Conservation (phyloP, 129 eudicot genomes). For the Flaveria ramosissima region DNA sequence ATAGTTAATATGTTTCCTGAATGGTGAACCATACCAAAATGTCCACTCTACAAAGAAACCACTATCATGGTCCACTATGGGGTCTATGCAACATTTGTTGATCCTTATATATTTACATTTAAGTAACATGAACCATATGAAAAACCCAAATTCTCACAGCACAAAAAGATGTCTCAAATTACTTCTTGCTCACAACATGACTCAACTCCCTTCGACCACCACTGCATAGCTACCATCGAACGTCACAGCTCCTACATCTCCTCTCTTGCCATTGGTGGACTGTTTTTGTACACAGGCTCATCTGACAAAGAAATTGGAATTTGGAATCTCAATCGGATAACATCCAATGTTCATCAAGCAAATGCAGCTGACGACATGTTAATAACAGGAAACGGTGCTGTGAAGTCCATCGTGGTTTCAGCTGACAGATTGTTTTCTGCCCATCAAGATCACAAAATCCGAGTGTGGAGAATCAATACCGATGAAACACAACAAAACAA, state of each 20-base stretch:
- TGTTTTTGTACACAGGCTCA: conserved; percentile 53
- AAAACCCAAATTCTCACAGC: conserved; percentile 3
- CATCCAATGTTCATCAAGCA: conserved; percentile 32
- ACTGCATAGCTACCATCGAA: conserved; percentile 49
- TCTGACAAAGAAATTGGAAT: conserved; percentile 51
- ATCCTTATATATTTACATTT: too few relatives aligned
- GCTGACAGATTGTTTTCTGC: conserved; percentile 53
- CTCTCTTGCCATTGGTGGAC: conserved; percentile 51
- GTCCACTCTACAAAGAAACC: background rate
- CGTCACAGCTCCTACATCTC: conserved; percentile 53
- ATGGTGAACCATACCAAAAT: conserved; percentile 3
- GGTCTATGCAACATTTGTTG: background rate
- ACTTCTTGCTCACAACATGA: conserved; percentile 31
- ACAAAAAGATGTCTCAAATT: conserved; percentile 31
- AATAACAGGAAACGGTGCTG: conserved; percentile 55
- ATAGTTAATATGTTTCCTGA: conserved; percentile 9
- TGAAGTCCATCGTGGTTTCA: conserved; percentile 55
- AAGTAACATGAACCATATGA: background rate
- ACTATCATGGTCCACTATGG: conserved; percentile 5
- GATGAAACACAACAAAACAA: conserved; percentile 35
- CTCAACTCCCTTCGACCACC: conserved; percentile 31
- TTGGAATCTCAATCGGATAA: conserved; percentile 38
- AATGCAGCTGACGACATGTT: conserved; percentile 21
- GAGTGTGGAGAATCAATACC: conserved; percentile 50
- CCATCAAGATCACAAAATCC: conserved; percentile 68